Base-by-base conservation (phyloP, 306 rosid species). In the Corylus americana region DNA sequence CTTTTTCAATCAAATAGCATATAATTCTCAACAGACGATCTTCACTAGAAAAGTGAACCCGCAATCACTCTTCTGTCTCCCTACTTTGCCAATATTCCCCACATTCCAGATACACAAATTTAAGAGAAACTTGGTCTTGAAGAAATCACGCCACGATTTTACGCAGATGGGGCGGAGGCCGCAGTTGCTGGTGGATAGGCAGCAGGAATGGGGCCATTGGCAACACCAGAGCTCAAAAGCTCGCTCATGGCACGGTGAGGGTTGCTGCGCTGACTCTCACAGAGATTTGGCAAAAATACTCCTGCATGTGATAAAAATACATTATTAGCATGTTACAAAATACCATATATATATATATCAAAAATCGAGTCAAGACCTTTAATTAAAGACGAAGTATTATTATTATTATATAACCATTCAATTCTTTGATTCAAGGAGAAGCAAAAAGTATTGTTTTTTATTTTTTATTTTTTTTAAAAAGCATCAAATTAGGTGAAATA, bases 241-340 rank as follows among this genome's bases (percentile, higher is more conserved):
- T 82, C 87, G 0, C 80, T 42, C 97, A 91, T 91, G 54, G 89
- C 82, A 11, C 97, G 94, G 55, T 29, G 92, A 53, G 98, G 97
- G 81, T 81, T 92, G 27, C 55, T 79, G 42, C 87, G 86, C 74
- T 84, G 89, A 54, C 57, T 86, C 80, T 85, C 86, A 49, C 97
- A 94, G 0, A 92, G 88, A 47, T 92, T 91, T 0, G 97, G 91
- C 77, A 94, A 88, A 68, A 86, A 84, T 16, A 90, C 97, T 29
- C 97, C 93, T 89, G 90, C 83, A 85, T 18, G 54, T 18, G 54
- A 25, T 42, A 48, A 58, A 72, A 1, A 22, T 55, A 22, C 9
- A 84, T 77, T n/a, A 37, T 42, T 64, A 69, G 14, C 18, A 31
- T 31, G 35, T 31, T 31, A 31, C 35, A 31, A 31, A 31, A 31